Evolutionary conservation across 495 filamentous ascomycete genomes (phyloP).

Genomic region (Penicillium cataractarum): DNA sequence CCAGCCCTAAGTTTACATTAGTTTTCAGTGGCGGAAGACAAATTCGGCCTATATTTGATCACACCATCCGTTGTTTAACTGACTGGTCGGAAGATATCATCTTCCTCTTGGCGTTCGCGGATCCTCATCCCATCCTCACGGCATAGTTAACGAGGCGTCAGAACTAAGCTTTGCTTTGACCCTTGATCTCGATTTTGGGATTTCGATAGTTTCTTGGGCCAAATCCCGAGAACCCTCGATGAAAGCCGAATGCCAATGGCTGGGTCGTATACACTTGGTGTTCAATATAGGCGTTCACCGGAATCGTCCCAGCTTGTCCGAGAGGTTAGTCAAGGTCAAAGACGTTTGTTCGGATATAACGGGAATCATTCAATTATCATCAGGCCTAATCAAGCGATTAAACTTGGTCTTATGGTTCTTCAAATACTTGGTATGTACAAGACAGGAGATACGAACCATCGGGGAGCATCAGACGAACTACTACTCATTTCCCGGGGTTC

Average conservation of each 20-base stretch:
- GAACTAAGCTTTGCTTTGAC: slow-evolving; percentile 19
- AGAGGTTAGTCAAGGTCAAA: not conserved
- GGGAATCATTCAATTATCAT: not conserved
- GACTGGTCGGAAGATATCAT: slow-evolving; percentile 16
- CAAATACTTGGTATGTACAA: not conserved
- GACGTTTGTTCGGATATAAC: not conserved
- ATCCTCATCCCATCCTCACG: slow-evolving; percentile 16
- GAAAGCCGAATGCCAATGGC: not conserved
- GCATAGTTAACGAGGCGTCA: slow-evolving; percentile 2
- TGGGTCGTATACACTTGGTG: not conserved
- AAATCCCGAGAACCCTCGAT: not conserved
- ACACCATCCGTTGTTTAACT: slow-evolving; percentile 22
- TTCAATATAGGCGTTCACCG: not conserved
- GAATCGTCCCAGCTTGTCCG: not conserved
- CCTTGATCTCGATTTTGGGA: not conserved
- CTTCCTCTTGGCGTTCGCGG: slow-evolving; percentile 21
- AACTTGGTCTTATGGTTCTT: not conserved
- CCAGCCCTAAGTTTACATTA: not conserved
- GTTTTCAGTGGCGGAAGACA: not conserved
- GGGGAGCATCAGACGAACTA: slow-evolving; percentile 14
- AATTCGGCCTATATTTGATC: slow-evolving; percentile 16
- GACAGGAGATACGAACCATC: not conserved
- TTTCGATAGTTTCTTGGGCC: not conserved
- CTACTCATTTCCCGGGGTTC: slow-evolving; percentile 4
- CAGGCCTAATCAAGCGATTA: not conserved